Base-by-base conservation (phyloP, 2,329 filamentous ascomycete genomes). In the Mycosphaerella sp. region DNA sequence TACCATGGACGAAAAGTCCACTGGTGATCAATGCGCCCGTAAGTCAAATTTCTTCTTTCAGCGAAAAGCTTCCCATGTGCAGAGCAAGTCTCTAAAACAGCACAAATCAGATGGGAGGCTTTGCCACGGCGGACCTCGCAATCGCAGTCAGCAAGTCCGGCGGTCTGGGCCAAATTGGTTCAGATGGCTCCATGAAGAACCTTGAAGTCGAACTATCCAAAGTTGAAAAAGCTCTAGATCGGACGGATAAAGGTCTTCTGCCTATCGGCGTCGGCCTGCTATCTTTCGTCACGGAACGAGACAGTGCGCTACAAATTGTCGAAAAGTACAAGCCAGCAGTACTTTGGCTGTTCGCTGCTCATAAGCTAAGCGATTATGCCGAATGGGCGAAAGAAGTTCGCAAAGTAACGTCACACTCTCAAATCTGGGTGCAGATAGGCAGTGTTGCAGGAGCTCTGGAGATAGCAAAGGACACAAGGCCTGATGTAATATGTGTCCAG, bases 331-430 rank as follows among this genome's bases (percentile, higher is more conserved):
- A 69, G 0, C 83, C 83, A 1, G 78, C 77, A 1, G 83, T 81
- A 0, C 74, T 84, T 7, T 87, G 85, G 84, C 74, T 88, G 36
- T 87, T 87, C 63, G 84, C 83, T 1, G 80, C 82, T 1, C 50
- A 55, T 6, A 66, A 74, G 6, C 56, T 69, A 12, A 66, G 70
- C n/a, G 71, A 76, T 39, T 66, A 70, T 55, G 54, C 52, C 12
- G 64, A 43, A 23, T 74, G 66, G 70, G 62, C 65, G 12, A 51
- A 51, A n/a, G 62, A 62, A 8, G 64, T 66, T 7, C 65, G 71
- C 9, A 39, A 57, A 6, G 67, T 62, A 3, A 66, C 68, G 61
- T 47, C 72, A 17, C 60, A 55, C 5, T 77, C 58, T 9, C 73
- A 74, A 50, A 73, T 84, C 2, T 82, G 82, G 66, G 73, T 84